A percentile compares a stretch with the other conserved stretches of the same genome.
Conservation (phyloP, 2,329 filamentous ascomycete species). For the Daldinia eschscholtzii region DNA sequence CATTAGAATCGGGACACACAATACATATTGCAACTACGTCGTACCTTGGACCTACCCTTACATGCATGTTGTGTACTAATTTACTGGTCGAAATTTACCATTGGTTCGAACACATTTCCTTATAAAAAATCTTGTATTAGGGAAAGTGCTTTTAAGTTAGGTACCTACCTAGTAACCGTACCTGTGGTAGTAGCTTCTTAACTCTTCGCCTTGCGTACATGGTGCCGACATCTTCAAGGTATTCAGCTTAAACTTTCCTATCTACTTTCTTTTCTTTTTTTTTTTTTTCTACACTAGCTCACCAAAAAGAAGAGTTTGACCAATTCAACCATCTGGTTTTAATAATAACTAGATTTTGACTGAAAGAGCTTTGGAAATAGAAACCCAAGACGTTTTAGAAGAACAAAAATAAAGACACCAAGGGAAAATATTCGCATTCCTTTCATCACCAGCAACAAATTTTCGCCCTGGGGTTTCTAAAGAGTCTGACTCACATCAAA, state of each 20-base stretch:
- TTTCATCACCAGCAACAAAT: slow-evolving; percentile 10
- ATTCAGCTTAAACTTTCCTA: slow-evolving; percentile 6
- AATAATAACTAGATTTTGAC: neutral
- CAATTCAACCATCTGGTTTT: slow-evolving; percentile 6
- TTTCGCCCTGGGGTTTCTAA: slow-evolving; percentile 6
- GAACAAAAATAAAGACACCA: neutral
- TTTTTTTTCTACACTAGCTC: slow-evolving; percentile 2
- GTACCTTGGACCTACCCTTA: neutral
- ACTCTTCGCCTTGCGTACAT: slow-evolving; percentile 16
- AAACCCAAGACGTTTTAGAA: neutral
- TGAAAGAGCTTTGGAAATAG: slow-evolving; percentile 2
- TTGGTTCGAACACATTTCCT: neutral
- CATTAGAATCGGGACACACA: neutral
- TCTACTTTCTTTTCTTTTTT: slow-evolving; percentile 2
- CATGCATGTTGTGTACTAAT: neutral
- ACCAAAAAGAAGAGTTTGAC: neutral
- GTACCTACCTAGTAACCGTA: neutral
- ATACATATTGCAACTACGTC: slow-evolving; percentile 2
- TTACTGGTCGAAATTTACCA: neutral
- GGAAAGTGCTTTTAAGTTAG: neutral
- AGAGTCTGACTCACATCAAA: slow-evolving; percentile 39
- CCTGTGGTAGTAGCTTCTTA: neutral
- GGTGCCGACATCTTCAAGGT: slow-evolving; percentile 9
- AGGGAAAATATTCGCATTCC: slow-evolving; percentile 5
- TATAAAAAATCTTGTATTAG: neutral